Evolutionary conservation across 2,329 filamentous ascomycete species (phyloP).

Genomic region (Ophiostoma ulmi): DNA sequence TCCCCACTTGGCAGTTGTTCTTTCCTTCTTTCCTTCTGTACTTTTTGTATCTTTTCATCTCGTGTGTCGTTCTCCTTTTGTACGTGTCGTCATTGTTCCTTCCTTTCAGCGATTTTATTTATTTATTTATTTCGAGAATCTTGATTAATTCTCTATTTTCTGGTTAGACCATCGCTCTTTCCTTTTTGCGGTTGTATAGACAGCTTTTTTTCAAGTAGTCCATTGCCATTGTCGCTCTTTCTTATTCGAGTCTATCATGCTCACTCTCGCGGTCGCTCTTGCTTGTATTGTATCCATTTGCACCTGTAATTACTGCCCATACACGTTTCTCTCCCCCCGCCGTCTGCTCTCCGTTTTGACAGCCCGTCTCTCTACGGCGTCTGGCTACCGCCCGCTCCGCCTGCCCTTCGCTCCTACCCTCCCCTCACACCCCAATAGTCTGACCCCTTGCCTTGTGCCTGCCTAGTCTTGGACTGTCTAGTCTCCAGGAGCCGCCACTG

Average conservation of each 20-base stretch:
- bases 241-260: background rate
- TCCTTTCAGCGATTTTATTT: background rate
- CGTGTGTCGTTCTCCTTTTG: background rate
- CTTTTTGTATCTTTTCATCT: background rate
- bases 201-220: too few species aligned
- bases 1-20: background rate
- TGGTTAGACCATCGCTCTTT: too few species aligned
- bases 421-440: too few species aligned
- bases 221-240: background rate
- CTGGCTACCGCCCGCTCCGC: background rate
- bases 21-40: background rate
- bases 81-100: background rate
- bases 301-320: too few species aligned
- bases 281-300: too few species aligned
- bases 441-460: constrained; percentile 12
- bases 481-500: background rate
- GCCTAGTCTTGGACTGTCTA: background rate
- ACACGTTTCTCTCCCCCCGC: too few species aligned
- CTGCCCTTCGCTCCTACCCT: background rate
- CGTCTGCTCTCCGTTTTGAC: too few species aligned
- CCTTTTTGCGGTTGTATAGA: too few species aligned
- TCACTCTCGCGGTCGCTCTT: too few species aligned
- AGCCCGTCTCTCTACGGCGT: too few species aligned
- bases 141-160: background rate
- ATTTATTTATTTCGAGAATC: background rate